These are phyloP conservation scores for Salvia hispanica DNA, from an alignment of 257 asterid species.

Conservation along the genomic window DNA sequence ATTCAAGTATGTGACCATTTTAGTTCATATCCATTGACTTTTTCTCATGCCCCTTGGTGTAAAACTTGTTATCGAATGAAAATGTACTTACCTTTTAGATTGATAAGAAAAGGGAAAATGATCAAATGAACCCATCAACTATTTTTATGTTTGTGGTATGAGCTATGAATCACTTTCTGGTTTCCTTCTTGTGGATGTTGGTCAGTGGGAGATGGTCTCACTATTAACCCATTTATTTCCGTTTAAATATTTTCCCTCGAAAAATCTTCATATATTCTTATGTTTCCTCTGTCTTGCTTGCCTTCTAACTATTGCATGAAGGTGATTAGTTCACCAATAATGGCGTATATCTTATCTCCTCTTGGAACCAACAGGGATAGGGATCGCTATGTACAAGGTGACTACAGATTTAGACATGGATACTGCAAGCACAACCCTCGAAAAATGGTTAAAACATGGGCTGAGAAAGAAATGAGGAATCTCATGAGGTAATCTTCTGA, in stretches of 20 bases:
- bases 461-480: slow-evolving; percentile 99
- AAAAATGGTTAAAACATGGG: slow-evolving; percentile 98
- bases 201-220: background rate
- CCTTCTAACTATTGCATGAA: background rate
- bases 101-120: background rate
- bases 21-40: slow-evolving; percentile 20
- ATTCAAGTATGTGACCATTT: slow-evolving; percentile 67
- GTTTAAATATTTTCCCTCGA: background rate
- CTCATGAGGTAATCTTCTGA: slow-evolving; percentile 69
- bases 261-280: background rate
- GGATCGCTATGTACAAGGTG: slow-evolving; percentile 97
- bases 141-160: no score
- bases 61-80: slow-evolving; percentile 15
- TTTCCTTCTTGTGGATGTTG: background rate
- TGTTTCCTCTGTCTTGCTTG: slow-evolving; percentile 15
- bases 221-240: no score
- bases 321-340: background rate
- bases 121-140: background rate
- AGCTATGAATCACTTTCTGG: no score
- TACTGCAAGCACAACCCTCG: slow-evolving; percentile 97
- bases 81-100: slow-evolving; percentile 14
- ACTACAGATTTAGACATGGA: slow-evolving; percentile 84
- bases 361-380: slow-evolving; percentile 71
- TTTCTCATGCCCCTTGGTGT: slow-evolving; percentile 2
- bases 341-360: slow-evolving; percentile 14